Conservation (phyloP, 2,329 filamentous ascomycete genomes). For the Rhynchosporium secalis region DNA sequence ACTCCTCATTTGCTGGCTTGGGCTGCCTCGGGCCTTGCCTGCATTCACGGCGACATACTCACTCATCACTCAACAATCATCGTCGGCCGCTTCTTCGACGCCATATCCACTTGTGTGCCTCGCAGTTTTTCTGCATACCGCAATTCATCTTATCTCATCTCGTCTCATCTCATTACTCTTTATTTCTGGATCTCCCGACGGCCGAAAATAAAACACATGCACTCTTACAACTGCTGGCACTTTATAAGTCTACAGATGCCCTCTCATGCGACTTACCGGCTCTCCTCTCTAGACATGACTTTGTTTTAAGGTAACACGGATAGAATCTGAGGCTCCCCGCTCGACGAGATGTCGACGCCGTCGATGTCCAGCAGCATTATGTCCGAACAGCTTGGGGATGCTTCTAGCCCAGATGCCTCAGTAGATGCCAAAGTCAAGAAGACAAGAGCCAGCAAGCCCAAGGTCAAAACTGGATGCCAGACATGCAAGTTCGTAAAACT, state of each 20-base stretch:
- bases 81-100: conserved; percentile 4
- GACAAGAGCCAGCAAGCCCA: conserved; percentile 37
- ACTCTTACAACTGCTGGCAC: neutral
- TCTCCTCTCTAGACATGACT: neutral
- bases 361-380: conserved; percentile 13
- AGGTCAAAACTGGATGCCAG: conserved; percentile 38
- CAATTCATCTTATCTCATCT: conserved; percentile 3
- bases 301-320: conserved; percentile 3
- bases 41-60: neutral
- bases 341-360: conserved; percentile 6
- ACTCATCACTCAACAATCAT: conserved; percentile 8
- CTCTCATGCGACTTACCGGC: neutral
- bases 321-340: neutral
- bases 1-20: conserved; percentile 6
- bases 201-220: conserved; percentile 11
- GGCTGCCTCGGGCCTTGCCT: neutral
- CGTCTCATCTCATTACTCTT: conserved; percentile 5
- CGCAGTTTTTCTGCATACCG: neutral
- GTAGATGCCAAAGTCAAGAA: conserved; percentile 26
- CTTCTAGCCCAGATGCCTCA: conserved; percentile 9
- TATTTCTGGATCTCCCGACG: conserved; percentile 6
- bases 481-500: conserved; percentile 38
- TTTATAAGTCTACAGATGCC: conserved; percentile 7
- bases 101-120: conserved; percentile 3
- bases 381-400: conserved; percentile 1